Evolutionary conservation across 345 rosid species (phyloP).

Genomic region (Ailanthus altissimus): DNA sequence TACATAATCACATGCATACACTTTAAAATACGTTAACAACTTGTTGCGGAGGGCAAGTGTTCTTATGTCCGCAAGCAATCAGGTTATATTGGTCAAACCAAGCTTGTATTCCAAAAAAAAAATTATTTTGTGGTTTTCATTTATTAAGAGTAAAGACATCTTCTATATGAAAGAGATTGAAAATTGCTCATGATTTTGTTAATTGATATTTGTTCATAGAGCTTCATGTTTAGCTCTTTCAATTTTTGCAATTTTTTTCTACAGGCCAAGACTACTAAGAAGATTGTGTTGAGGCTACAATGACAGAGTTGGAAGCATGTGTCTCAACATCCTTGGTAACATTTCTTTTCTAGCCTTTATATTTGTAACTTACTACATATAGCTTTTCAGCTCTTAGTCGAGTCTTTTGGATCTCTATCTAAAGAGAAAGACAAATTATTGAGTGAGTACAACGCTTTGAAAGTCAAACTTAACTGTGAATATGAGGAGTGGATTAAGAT

Average conservation of each 20-base stretch:
- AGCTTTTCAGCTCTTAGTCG: slow-evolving; percentile 68
- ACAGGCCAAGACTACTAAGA: slow-evolving; percentile 85
- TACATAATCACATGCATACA: no score
- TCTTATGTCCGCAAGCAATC: slow-evolving; percentile 84
- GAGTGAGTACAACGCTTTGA: slow-evolving; percentile 54
- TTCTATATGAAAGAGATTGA: not conserved
- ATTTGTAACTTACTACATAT: not conserved
- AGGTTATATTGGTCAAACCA: slow-evolving; percentile 85
- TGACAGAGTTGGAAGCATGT: slow-evolving; percentile 82
- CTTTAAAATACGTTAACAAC: no score
- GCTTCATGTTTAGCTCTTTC: no score
- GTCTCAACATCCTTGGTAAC: slow-evolving; percentile 53
- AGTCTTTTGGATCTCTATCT: slow-evolving; percentile 63
- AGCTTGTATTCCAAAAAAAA: slow-evolving; percentile 82
- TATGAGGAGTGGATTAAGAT: slow-evolving; percentile 55
- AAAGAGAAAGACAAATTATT: slow-evolving; percentile 72
- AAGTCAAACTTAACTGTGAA: slow-evolving; percentile 61
- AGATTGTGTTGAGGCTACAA: slow-evolving; percentile 81
- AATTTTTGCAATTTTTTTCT: not conserved
- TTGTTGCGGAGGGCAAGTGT: slow-evolving; percentile 75
- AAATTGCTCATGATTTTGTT: not conserved
- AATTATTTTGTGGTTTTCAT: not conserved
- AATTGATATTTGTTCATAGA: not conserved
- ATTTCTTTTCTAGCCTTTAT: not conserved
- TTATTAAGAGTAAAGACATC: not conserved